Evolutionary conservation across 2,329 filamentous ascomycete species (phyloP), one percentile per base, ranked within the genome.

Genomic region (Claviceps monticola): DNA sequence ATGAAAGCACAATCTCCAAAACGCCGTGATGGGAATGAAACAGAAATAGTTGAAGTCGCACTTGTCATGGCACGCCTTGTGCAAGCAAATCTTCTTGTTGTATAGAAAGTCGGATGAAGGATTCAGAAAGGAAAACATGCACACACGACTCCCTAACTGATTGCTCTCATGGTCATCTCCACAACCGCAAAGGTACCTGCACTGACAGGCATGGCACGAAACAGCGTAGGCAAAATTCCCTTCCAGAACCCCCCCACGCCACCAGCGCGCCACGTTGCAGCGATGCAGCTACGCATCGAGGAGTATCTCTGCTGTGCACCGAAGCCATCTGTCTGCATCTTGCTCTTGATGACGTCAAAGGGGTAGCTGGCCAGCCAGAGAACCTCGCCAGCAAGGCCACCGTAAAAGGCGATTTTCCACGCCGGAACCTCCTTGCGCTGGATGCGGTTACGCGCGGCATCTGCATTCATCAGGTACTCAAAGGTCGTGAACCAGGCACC

Each of bases 251-350:
- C 93, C 43, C 80, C 72, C 59, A 82, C 62, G 1, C 93, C 93
- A 69, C 94, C 89, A 5, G 71, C 74, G 55, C 76, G 77, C 73
- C 79, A 95, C 2, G 85, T 94, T 74, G 95, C 82, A 54, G 74
- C 78, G 68, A 97, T 94, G 72, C 88, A 94, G 69, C 94, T 86
- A 49, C 84, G 79, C 91, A 96, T 96, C 52, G 74, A 83, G 66
- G 73, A 79, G 71, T 86, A 98, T 64, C 76, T 77, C 73, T 83
- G 82, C 56, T 78, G 71, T 48, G 66, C 55, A 4, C 87, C 88
- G 64, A 96, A 93, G 0, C 87, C 90, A 70, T 98, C 93, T 53
- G 85, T 95, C 78, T 98, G 93, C 91, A 97, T 96, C 80, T 95
- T 97, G 71, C 88, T 95, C 85, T 98, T 98, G 70, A 98, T 71